Evolutionary conservation across 2,329 filamentous ascomycete species (phyloP).

Genomic region (Alternaria ethzedia): DNA sequence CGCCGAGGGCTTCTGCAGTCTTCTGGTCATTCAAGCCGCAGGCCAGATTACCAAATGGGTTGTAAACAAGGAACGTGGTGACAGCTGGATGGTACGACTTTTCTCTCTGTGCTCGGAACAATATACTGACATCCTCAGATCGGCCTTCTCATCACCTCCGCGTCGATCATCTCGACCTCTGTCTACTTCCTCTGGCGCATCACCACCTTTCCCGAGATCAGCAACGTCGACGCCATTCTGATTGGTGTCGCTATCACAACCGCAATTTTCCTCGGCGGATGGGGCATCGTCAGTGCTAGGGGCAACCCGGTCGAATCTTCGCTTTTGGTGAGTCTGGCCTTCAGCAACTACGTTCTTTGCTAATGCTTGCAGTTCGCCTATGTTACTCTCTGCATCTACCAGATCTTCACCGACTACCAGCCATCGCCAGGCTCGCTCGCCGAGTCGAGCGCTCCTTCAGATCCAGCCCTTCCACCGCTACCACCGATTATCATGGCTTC

Average conservation of each 20-base stretch:
- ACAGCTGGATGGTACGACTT: constrained; percentile 88
- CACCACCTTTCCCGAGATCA: constrained; percentile 89
- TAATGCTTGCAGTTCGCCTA: constrained; percentile 74
- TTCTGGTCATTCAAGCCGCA: constrained; percentile 92
- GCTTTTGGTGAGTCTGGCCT: constrained; percentile 62
- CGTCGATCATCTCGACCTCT: constrained; percentile 89
- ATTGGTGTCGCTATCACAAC: constrained; percentile 94
- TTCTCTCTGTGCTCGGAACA: neutral
- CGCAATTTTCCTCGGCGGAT: constrained; percentile 88
- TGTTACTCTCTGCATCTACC: constrained; percentile 97
- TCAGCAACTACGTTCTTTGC: neutral
- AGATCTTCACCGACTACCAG: constrained; percentile 98
- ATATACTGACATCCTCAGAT: constrained; percentile 67
- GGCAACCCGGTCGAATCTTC: constrained; percentile 96
- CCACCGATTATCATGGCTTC: constrained; percentile 98
- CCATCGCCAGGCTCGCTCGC: constrained; percentile 69
- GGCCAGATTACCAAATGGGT: constrained; percentile 95
- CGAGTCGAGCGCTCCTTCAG: constrained; percentile 59
- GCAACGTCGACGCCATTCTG: constrained; percentile 87
- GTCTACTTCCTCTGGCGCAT: constrained; percentile 97
- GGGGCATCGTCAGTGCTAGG: constrained; percentile 90
- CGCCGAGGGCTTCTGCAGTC: constrained; percentile 92
- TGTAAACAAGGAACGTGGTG: constrained; percentile 89
- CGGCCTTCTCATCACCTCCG: constrained; percentile 82
- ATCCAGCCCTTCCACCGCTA: constrained; percentile 93